A percentile compares a stretch with the other conserved stretches of the same genome.
Conservation (phyloP, 2,329 filamentous ascomycete species). For the Hirsutella thompsonii region DNA sequence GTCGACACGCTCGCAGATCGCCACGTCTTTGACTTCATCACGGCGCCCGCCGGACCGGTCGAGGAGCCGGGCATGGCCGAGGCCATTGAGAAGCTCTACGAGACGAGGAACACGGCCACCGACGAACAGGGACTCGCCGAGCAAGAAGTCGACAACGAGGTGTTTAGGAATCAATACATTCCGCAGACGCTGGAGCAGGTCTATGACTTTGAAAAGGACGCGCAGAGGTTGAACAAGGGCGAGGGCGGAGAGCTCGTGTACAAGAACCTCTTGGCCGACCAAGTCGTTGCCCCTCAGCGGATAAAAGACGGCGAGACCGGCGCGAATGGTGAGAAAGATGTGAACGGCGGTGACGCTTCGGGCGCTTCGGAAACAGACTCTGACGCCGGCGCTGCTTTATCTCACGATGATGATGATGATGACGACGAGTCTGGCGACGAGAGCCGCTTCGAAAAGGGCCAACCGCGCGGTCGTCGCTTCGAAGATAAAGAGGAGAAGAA, state of each 20-base stretch:
- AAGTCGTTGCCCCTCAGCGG: conserved; percentile 28
- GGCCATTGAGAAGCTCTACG: conserved; percentile 55
- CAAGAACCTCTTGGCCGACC: conserved; percentile 66
- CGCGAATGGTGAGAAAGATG: conserved; percentile 17
- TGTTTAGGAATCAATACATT: conserved; percentile 93
- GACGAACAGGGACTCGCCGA: conserved; percentile 41
- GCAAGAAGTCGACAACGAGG: conserved; percentile 71
- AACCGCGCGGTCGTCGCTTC: conserved; percentile 70
- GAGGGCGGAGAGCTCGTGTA: conserved; percentile 72
- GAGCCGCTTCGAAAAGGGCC: conserved; percentile 48
- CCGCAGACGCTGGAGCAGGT: conserved; percentile 93
- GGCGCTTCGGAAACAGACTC: conserved; percentile 37
- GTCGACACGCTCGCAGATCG: conserved; percentile 73
- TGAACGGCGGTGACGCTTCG: conserved; percentile 17
- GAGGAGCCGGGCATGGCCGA: conserved; percentile 48
- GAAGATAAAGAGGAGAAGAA: conserved; percentile 87
- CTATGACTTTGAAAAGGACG: conserved; percentile 89
- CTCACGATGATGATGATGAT: too few relatives aligned
- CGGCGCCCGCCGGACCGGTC: conserved; percentile 42
- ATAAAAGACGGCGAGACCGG: conserved; percentile 11
- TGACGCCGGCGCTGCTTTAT: conserved; percentile 34
- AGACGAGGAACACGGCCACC: conserved; percentile 34
- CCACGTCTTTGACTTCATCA: conserved; percentile 75
- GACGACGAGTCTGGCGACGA: conserved; percentile 31
- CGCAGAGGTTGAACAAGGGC: conserved; percentile 60